Base-by-base conservation (phyloP, 106 monocot genomes). In the Acorus gramineus region DNA sequence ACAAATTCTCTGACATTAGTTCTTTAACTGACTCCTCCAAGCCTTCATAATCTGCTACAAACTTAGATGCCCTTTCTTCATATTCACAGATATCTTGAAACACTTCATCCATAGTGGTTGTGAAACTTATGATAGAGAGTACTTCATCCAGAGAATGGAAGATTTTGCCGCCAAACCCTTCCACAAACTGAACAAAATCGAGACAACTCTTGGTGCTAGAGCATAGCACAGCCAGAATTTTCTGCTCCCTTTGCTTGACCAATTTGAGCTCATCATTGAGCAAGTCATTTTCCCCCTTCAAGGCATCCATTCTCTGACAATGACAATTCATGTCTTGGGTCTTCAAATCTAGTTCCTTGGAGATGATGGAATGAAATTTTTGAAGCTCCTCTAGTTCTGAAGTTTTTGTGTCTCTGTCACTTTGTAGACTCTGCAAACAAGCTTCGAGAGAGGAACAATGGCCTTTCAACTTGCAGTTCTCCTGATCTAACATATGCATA, bases 41-140 rank as follows among this genome's bases (percentile, higher is more conserved):
- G n/a, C 59, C 12, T 6, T 80, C 74, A 64, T 83, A 47, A 58
- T 86, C 76, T 53, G 44, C 55, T 42, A 75, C 50, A 57, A 90
- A 63, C 53, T 78, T 62, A 13, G 70, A 78, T 61, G 65, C 58
- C n/a, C 43, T 65, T 2, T 71, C 64, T 50, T 71, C 53, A 47
- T 71, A 53, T 45, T 83, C 63, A 74, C 53, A 12, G 49, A 73
- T 67, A 65, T 86, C 73, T 57, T 53, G 48, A 46, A 66, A 47
- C 11, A 78, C 68, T 63, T 57, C 72, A 55, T 86, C 62, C 5
- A 63, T 70, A 0, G 28, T 28, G 28, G 28, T 28, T 28, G 28
- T 28, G 28, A 28, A 28, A 28, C 28, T 28, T 55, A 78, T 14
- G 2, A 42, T 61, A 46, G 76, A 45, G 53, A 67, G 43, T 7